Percentiles rank a stretch among this genome's conserved stretches.
These are phyloP conservation scores for Blastomyces percursus DNA, from an alignment of 2,329 filamentous ascomycete genomes.

Conservation along the genomic window DNA sequence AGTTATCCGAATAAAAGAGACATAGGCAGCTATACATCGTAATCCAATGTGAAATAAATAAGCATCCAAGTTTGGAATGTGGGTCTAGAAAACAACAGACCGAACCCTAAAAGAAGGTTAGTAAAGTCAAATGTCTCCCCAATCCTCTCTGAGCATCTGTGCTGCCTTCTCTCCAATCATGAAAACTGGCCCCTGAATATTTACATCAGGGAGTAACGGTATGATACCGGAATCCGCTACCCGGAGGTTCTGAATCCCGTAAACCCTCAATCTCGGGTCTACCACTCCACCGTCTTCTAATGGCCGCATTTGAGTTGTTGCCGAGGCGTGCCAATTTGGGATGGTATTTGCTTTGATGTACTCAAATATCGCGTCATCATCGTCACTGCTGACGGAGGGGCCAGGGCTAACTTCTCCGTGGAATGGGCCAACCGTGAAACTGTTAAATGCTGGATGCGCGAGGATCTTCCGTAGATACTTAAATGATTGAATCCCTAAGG, in stretches of 20 bases:
- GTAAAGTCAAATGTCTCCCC: slow-evolving; percentile 1
- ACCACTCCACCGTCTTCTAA: slow-evolving; percentile 13
- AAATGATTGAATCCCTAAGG: slow-evolving; percentile 17
- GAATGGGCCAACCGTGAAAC: slow-evolving; percentile 14
- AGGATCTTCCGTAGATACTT: slow-evolving; percentile 18
- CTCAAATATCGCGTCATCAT: slow-evolving; percentile 17
- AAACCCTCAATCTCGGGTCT: slow-evolving; percentile 12
- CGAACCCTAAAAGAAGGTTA: not conserved
- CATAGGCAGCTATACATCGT: not conserved
- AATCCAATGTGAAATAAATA: not conserved
- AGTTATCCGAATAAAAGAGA: not conserved
- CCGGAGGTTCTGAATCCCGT: slow-evolving; percentile 11
- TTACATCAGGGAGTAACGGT: slow-evolving; percentile 13
- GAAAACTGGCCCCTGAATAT: slow-evolving; percentile 13
- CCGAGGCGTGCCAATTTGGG: slow-evolving; percentile 10
- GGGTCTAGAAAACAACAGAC: not conserved
- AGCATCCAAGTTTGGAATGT: not conserved
- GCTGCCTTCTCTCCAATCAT: slow-evolving; percentile 16
- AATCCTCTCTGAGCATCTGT: slow-evolving; percentile 6
- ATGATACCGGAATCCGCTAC: slow-evolving; percentile 15
- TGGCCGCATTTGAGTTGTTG: slow-evolving; percentile 12
- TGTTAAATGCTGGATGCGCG: slow-evolving; percentile 12
- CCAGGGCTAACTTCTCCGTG: slow-evolving; percentile 19
- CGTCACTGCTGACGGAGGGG: slow-evolving; percentile 13
- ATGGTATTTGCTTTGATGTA: slow-evolving; percentile 16